A percentile compares a stretch with the other conserved stretches of the same genome.
Evolutionary conservation across 768 basidiomycete species (phyloP).

Genomic region (Podaxis sp.): DNA sequence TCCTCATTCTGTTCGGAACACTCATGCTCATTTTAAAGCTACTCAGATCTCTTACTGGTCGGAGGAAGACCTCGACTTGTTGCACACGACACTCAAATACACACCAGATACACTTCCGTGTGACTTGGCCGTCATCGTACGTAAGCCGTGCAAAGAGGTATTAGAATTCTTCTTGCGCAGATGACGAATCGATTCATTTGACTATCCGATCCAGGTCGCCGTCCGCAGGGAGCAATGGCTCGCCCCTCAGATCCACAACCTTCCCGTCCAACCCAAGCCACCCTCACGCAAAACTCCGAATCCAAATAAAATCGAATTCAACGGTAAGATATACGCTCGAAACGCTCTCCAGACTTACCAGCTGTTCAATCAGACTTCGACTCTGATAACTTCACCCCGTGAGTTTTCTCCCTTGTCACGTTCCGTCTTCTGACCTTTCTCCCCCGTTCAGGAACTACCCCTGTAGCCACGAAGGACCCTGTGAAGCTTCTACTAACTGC

Average conservation of each 20-base stretch:
- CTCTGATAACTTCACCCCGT: slow-evolving; percentile 15
- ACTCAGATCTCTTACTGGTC: slow-evolving; percentile 25
- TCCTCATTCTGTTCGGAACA: background rate
- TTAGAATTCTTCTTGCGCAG: slow-evolving; percentile 14
- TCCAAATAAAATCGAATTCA: background rate
- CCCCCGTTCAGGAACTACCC: slow-evolving; percentile 28
- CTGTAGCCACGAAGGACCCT: slow-evolving; percentile 50
- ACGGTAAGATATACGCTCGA: background rate
- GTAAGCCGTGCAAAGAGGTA: slow-evolving; percentile 50
- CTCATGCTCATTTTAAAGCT: background rate
- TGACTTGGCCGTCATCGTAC: slow-evolving; percentile 46
- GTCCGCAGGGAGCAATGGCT: slow-evolving; percentile 22
- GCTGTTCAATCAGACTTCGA: background rate
- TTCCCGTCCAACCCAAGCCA: background rate
- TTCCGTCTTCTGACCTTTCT: background rate
- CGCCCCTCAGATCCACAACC: background rate
- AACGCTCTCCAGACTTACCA: background rate
- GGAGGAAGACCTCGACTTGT: slow-evolving; percentile 23
- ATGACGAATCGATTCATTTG: background rate
- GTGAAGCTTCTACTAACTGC: slow-evolving; percentile 37
- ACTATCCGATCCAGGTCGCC: slow-evolving; percentile 22
- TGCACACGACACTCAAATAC: slow-evolving; percentile 39
- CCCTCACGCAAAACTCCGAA: background rate
- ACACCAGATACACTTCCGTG: slow-evolving; percentile 50
- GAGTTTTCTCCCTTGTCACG: background rate